Conservation (phyloP, 164 flowering plant species). For the Litsea cubeba region DNA sequence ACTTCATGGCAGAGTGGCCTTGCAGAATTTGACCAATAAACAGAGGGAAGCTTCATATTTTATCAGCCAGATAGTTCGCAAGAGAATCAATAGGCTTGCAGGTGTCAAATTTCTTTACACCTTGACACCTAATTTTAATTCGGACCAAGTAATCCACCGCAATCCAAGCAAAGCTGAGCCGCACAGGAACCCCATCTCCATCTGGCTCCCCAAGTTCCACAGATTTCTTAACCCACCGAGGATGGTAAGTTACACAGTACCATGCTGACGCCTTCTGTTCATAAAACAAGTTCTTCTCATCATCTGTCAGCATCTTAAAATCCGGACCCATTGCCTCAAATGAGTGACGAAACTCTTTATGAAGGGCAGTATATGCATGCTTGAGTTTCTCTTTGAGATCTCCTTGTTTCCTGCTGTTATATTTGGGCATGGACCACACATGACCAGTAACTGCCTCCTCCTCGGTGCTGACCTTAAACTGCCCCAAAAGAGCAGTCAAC, state of each 20-base stretch:
- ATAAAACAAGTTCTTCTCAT: slow-evolving; percentile 48
- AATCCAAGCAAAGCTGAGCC: slow-evolving; percentile 93
- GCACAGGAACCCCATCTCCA: slow-evolving; percentile 19
- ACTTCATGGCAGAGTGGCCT: slow-evolving; percentile 68
- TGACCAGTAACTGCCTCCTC: slow-evolving; percentile 92
- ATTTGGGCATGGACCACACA: slow-evolving; percentile 85
- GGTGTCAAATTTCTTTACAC: slow-evolving; percentile 20
- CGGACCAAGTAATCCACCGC: slow-evolving; percentile 82
- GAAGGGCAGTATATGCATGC: slow-evolving; percentile 58
- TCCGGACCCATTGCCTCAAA: slow-evolving; percentile 52
- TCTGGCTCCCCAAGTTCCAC: slow-evolving; percentile 38
- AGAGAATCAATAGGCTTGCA: slow-evolving; percentile 60
- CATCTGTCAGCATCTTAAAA: slow-evolving; percentile 34
- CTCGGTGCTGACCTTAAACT: slow-evolving; percentile 69
- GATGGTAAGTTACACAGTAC: slow-evolving; percentile 90
- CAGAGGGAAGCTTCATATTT: slow-evolving; percentile 29
- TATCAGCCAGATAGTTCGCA: slow-evolving; percentile 43
- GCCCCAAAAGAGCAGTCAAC: slow-evolving; percentile 61
- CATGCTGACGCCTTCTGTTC: slow-evolving; percentile 93
- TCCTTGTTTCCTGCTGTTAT: slow-evolving; percentile 65
- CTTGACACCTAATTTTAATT: slow-evolving; percentile 50
- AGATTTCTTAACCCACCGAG: slow-evolving; percentile 53
- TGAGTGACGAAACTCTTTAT: slow-evolving; percentile 55
- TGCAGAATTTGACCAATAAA: slow-evolving; percentile 23
- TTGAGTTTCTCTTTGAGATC: slow-evolving; percentile 80